phyloP scores from a whole-genome alignment of 345 rosid species.

The Crucihimalaya himalaica region DNA sequence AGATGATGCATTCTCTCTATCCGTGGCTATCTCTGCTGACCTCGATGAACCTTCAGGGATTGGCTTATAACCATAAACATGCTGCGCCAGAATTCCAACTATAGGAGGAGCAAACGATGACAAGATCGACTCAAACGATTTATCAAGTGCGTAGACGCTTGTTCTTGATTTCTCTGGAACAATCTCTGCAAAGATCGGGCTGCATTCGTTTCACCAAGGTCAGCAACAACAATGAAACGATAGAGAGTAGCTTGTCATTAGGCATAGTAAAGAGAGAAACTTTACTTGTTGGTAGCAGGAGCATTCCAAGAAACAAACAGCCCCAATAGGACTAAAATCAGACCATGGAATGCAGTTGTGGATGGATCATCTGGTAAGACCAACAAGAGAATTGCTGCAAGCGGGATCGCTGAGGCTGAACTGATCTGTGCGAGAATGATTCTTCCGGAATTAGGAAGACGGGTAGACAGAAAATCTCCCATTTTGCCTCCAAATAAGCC shows the following conservation, averaged over 20 bases:
- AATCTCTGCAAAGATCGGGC: slow-evolving; percentile 93
- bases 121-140: slow-evolving; percentile 75
- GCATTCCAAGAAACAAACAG: slow-evolving; percentile 83
- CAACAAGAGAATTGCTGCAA: slow-evolving; percentile 76
- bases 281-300: slow-evolving; percentile 89
- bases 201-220: slow-evolving; percentile 36
- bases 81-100: slow-evolving; percentile 81
- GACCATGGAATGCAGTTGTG: slow-evolving; percentile 52
- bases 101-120: slow-evolving; percentile 89
- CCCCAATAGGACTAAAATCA: slow-evolving; percentile 61
- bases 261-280: slow-evolving; percentile 22
- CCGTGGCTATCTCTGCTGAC: slow-evolving; percentile 55
- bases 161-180: slow-evolving; percentile 83
- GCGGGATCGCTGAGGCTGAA: slow-evolving; percentile 85
- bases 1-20: slow-evolving; percentile 74
- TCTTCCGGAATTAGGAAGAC: slow-evolving; percentile 77
- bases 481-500: slow-evolving; percentile 87
- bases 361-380: slow-evolving; percentile 79
- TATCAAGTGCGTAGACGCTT: slow-evolving; percentile 78
- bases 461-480: slow-evolving; percentile 72
- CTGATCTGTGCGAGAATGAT: slow-evolving; percentile 85
- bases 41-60: slow-evolving; percentile 50
- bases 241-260: neutral
- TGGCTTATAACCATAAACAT: slow-evolving; percentile 78
- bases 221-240: slow-evolving; percentile 1